phyloP scores from a whole-genome alignment of 768 basidiomycete genomes.

The Termitomyces sp. region DNA sequence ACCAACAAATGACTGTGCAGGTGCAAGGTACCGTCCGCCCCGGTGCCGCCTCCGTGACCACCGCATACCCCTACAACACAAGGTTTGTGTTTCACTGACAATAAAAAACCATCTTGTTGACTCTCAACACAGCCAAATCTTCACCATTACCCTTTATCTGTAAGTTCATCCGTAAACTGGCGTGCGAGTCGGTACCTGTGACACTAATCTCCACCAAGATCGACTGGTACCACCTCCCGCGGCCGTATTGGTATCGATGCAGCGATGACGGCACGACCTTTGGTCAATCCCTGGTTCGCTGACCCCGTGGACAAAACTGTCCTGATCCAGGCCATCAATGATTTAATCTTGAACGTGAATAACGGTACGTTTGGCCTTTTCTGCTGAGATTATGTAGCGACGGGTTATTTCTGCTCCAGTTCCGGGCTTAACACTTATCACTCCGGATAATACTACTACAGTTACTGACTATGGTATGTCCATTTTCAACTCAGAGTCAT shows the following conservation, averaged over 20 bases:
- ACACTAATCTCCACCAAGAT: constrained; percentile 28
- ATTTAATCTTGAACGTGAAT: constrained; percentile 39
- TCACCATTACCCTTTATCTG: constrained; percentile 63
- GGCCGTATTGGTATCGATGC: constrained; percentile 60
- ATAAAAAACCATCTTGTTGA: background rate
- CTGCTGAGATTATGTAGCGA: background rate
- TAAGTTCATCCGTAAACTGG: constrained; percentile 20
- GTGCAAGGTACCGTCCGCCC: constrained; percentile 63
- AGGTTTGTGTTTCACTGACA: constrained; percentile 19
- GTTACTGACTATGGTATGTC: constrained; percentile 46
- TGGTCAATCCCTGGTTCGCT: constrained; percentile 56
- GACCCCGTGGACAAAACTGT: constrained; percentile 54
- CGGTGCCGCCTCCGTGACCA: constrained; percentile 50
- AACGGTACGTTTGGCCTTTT: constrained; percentile 30
- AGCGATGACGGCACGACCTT: constrained; percentile 41
- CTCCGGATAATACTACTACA: constrained; percentile 57
- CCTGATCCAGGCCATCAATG: constrained; percentile 47
- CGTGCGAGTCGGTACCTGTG: background rate
- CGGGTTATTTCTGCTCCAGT: constrained; percentile 29
- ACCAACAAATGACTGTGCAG: constrained; percentile 20
- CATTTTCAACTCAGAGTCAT: background rate
- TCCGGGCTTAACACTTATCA: constrained; percentile 50
- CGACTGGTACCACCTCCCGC: constrained; percentile 57
- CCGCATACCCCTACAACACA: constrained; percentile 47
- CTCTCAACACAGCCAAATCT: constrained; percentile 35